Evolutionary conservation across 2,329 filamentous ascomycete genomes (phyloP), one percentile per base, ranked within the genome.

Genomic region (Botrytis sinoallii): DNA sequence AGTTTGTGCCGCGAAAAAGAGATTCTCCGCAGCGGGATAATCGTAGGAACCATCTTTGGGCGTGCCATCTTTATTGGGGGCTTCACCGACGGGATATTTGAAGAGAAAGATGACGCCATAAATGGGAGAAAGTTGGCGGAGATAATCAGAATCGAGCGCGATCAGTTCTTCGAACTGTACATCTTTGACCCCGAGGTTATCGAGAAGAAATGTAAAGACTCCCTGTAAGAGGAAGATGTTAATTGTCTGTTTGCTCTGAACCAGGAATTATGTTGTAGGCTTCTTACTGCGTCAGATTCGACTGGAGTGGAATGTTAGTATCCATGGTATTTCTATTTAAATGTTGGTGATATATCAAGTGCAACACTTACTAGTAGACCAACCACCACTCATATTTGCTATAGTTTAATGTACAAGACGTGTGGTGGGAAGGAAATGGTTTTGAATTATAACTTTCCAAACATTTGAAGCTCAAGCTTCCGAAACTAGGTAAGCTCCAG

Each of bases 41-140:
- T 98, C 94, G 83, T 93, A 97, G 48, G 85, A 86, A 75, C 96
- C 96, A 82, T 98, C 95, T 77, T 90, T 88, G 0, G 95, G 94
- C 60, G 87, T 83, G 57, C 79, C 80, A 66, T 84, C 75, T 83
- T 83, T 55, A 85, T 89, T 85, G 86, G 91, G 79, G 86, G 88
- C 75, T 83, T 88, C 86, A 81, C 92, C 90, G 75, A 90, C 94
- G 69, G 89, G 93, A 84, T 93, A 99, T 85, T 98, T 98, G 90
- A 99, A 99, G 82, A 99, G 93, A 84, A 99, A 99, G 81, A 99
- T 98, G 78, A 99, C 94, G 80, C 96, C 96, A 85, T 97, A 97
- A 71, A 97, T 87, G 29, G 93, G 92, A 78, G 92, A 90, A 48
- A 94, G 88, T 77, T 90, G 85, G 61, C 88, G 87, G 20, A 97